Percentiles rank a stretch among this genome's conserved stretches.
Evolutionary conservation across 257 asterid species (phyloP).

Genomic region (Lantana camara): DNA sequence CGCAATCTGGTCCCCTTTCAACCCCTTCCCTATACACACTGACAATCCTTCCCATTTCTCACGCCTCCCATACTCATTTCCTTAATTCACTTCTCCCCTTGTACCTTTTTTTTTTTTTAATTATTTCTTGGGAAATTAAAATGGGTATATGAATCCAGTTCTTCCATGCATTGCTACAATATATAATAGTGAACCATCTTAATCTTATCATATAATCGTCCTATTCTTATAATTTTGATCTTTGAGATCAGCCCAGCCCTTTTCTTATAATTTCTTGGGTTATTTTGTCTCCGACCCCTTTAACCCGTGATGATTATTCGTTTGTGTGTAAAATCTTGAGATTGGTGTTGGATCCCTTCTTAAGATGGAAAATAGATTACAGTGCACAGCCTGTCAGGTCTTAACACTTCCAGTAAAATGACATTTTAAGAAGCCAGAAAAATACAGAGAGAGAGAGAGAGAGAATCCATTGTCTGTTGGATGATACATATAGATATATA

Average conservation of each 20-base stretch:
- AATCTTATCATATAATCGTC: too few relatives aligned
- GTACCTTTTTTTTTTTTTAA: not conserved
- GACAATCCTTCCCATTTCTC: conserved; percentile 37
- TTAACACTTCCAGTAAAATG: conserved; percentile 28
- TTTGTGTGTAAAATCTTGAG: not conserved
- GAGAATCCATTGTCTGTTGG: too few relatives aligned
- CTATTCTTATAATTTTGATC: too few relatives aligned
- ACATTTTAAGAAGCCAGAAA: conserved; percentile 17
- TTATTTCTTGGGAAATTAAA: too few relatives aligned
- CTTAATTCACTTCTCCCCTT: not conserved
- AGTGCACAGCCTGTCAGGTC: conserved; percentile 30
- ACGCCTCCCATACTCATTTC: conserved; percentile 24
- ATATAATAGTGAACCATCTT: too few relatives aligned
- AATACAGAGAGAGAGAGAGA: conserved; percentile 13
- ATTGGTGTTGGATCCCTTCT: conserved; percentile 6
- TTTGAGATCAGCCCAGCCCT: too few relatives aligned
- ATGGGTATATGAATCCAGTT: too few relatives aligned
- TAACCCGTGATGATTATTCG: not conserved
- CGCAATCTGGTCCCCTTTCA: conserved; percentile 38
- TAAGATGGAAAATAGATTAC: conserved; percentile 27
- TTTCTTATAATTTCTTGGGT: too few relatives aligned
- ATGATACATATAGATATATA: too few relatives aligned
- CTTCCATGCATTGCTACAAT: too few relatives aligned
- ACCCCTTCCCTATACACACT: conserved; percentile 23
- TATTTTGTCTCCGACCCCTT: not conserved